phyloP scores from a whole-genome alignment of 208 protist genomes.

The Leishmania martiniquensis region DNA sequence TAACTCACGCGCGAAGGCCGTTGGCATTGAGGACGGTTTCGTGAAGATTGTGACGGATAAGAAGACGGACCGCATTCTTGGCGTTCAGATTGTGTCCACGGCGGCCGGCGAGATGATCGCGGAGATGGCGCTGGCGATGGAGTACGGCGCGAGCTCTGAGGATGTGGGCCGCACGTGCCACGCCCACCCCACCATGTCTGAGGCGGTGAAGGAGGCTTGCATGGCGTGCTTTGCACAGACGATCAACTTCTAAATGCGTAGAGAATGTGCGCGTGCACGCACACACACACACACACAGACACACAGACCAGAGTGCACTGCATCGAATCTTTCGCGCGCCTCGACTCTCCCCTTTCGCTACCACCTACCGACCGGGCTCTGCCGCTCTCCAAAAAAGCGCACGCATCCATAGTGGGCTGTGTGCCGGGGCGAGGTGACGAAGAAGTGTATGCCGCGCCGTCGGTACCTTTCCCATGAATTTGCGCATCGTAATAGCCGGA shows the following conservation, averaged over 20 bases:
- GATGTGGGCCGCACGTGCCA: slow-evolving; percentile 99
- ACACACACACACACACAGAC: background rate
- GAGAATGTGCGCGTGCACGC: background rate
- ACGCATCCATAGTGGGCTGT: too few relatives aligned
- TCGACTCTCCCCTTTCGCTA: background rate
- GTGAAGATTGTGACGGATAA: slow-evolving; percentile 97
- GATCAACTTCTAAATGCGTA: slow-evolving; percentile 96
- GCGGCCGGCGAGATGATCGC: slow-evolving; percentile 98
- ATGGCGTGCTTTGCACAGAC: slow-evolving; percentile 96
- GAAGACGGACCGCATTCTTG: slow-evolving; percentile 97
- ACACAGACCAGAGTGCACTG: too few relatives aligned
- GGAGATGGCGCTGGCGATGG: slow-evolving; percentile 97
- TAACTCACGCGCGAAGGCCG: slow-evolving; percentile 98
- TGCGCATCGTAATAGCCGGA: too few relatives aligned
- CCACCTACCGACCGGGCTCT: too few relatives aligned
- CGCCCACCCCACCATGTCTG: slow-evolving; percentile 98
- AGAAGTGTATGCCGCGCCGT: too few relatives aligned
- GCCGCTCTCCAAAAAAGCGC: too few relatives aligned
- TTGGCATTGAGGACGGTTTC: slow-evolving; percentile 96
- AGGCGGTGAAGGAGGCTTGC: slow-evolving; percentile 99
- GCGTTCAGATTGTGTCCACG: slow-evolving; percentile 98
- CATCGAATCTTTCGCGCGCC: background rate
- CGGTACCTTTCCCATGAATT: too few relatives aligned
- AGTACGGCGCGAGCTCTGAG: slow-evolving; percentile 98
- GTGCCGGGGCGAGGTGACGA: too few relatives aligned